Conservation (phyloP, 2,329 filamentous ascomycete genomes). For the Clarireedia paspali region DNA sequence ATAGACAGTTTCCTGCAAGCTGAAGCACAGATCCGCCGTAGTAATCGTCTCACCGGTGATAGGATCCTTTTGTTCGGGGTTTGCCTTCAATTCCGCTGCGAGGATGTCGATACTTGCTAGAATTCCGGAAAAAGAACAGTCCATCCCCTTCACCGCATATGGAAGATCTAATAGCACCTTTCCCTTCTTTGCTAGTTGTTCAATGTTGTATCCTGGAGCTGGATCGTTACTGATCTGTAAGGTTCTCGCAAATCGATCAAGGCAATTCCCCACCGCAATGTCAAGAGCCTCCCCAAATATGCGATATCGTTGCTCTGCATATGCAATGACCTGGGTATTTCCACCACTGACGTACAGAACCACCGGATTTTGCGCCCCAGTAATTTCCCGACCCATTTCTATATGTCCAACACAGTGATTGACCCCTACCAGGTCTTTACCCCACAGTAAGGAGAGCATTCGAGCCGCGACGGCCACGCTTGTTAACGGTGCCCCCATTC, state of each 20-base stretch:
- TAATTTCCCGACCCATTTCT: slow-evolving; percentile 94
- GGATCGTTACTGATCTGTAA: slow-evolving; percentile 91
- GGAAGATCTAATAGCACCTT: slow-evolving; percentile 75
- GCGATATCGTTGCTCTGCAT: slow-evolving; percentile 86
- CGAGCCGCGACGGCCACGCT: slow-evolving; percentile 80
- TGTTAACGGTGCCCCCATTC: slow-evolving; percentile 91
- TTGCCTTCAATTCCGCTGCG: slow-evolving; percentile 56
- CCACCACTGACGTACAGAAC: slow-evolving; percentile 94
- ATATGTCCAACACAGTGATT: slow-evolving; percentile 99
- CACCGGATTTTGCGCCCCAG: slow-evolving; percentile 81
- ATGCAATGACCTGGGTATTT: slow-evolving; percentile 97
- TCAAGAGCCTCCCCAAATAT: slow-evolving; percentile 98
- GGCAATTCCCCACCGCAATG: slow-evolving; percentile 94
- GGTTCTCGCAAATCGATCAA: slow-evolving; percentile 90
- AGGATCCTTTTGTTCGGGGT: slow-evolving; percentile 36
- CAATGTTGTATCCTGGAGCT: slow-evolving; percentile 95
- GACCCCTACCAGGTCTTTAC: slow-evolving; percentile 81
- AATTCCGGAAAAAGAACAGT: slow-evolving; percentile 92
- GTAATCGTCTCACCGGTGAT: slow-evolving; percentile 56
- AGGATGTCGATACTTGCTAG: slow-evolving; percentile 75
- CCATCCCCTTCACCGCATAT: slow-evolving; percentile 98
- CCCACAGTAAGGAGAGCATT: slow-evolving; percentile 76
- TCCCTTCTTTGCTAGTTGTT: slow-evolving; percentile 76
- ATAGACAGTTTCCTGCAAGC: slow-evolving; percentile 88
- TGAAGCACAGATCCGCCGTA: slow-evolving; percentile 83